Conservation (phyloP, 148 eudicot genomes). For the Spergularia bocconei region DNA sequence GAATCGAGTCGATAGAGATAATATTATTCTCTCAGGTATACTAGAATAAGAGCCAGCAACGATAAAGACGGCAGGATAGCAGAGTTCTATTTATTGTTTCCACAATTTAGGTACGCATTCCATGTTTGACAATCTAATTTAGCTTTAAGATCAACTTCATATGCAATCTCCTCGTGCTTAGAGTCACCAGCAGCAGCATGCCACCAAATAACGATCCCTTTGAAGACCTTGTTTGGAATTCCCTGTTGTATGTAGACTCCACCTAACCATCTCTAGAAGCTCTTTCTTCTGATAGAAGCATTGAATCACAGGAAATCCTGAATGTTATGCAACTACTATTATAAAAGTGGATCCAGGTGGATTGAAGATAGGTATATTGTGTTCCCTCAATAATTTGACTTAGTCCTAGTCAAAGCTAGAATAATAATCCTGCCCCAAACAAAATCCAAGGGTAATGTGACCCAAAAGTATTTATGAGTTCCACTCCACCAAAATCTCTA, state of each 20-base stretch:
- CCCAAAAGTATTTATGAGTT: too few species aligned
- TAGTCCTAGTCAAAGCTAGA: too few species aligned
- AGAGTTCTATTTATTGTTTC: not conserved
- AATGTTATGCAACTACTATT: too few species aligned
- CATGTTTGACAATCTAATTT: not conserved
- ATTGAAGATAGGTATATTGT: too few species aligned
- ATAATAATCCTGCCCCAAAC: too few species aligned
- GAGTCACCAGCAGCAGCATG: not conserved
- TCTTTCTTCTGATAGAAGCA: not conserved
- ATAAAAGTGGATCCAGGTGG: too few species aligned
- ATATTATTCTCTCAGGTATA: too few species aligned
- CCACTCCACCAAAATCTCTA: too few species aligned
- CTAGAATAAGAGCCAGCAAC: not conserved
- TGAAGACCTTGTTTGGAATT: not conserved
- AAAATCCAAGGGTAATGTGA: too few species aligned
- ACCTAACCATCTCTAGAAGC: not conserved
- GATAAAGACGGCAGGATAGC: not conserved
- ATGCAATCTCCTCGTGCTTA: not conserved
- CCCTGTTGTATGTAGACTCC: not conserved
- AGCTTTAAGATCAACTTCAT: not conserved
- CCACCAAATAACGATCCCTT: not conserved
- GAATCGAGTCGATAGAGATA: not conserved
- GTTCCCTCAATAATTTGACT: too few species aligned
- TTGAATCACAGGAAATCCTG: too few species aligned
- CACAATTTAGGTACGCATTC: not conserved